Conservation (phyloP, 2,329 filamentous ascomycete species). For the Colletotrichum destructivum region DNA sequence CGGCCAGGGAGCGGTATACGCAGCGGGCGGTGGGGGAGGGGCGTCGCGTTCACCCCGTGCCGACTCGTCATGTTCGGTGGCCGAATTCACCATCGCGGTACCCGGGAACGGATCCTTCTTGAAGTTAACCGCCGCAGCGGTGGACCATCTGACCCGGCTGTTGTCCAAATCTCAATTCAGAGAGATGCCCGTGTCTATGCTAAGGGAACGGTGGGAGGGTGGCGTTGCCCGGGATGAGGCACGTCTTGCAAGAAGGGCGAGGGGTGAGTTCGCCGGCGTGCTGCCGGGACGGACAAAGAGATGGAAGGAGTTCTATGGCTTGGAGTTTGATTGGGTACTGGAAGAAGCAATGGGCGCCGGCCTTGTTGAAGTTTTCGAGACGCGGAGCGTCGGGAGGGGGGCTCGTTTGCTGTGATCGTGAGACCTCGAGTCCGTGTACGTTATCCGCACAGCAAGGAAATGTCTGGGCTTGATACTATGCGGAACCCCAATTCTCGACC, state of each 20-base stretch:
- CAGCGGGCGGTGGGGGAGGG: constrained; percentile 71
- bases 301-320: constrained; percentile 80
- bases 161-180: constrained; percentile 72
- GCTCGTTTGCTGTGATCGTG: constrained; percentile 62
- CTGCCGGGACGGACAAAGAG: constrained; percentile 74
- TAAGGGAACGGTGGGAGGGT: constrained; percentile 81
- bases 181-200: constrained; percentile 73
- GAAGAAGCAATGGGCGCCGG: constrained; percentile 80
- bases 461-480: constrained; percentile 23
- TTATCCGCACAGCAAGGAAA: constrained; percentile 1
- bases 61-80: constrained; percentile 45
- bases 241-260: constrained; percentile 63
- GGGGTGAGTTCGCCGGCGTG: constrained; percentile 71
- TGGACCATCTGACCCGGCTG: constrained; percentile 73
- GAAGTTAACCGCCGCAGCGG: constrained; percentile 73
- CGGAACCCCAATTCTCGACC: not conserved
- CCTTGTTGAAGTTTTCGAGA: constrained; percentile 81
- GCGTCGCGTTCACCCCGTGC: constrained; percentile 49
- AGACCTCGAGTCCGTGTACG: constrained; percentile 3
- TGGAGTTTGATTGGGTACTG: constrained; percentile 80
- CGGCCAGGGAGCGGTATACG: constrained; percentile 75
- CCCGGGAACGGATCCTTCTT: constrained; percentile 78
- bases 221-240: constrained; percentile 66
- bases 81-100: constrained; percentile 71
- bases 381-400: constrained; percentile 79